Conservation (phyloP, 1,284 basidiomycete genomes). For the Trametes polyzona region DNA sequence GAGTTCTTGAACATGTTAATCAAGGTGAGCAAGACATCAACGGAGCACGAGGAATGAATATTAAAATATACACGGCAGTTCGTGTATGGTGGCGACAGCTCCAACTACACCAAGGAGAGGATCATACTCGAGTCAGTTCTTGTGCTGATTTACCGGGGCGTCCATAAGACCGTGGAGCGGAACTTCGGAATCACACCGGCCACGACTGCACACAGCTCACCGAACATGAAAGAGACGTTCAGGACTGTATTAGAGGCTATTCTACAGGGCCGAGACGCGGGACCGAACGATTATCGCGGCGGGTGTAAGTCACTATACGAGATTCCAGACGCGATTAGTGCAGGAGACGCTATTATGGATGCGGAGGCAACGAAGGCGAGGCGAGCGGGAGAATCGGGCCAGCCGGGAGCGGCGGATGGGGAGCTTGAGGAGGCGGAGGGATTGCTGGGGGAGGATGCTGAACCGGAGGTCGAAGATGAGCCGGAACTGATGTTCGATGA, state of each 20-base stretch:
- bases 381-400: background rate
- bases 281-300: too few species aligned
- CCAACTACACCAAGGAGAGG: slow-evolving; percentile 7
- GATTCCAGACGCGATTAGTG: too few species aligned
- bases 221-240: slow-evolving; percentile 6
- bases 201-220: slow-evolving; percentile 6
- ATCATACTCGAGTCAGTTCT: slow-evolving; percentile 21
- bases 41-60: background rate
- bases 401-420: background rate
- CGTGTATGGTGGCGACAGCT: background rate
- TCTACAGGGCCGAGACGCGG: too few species aligned
- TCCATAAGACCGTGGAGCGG: slow-evolving; percentile 8
- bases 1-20: slow-evolving; percentile 31
- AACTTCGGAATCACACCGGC: slow-evolving; percentile 11
- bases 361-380: too few species aligned
- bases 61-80: slow-evolving; percentile 3
- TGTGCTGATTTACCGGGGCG: slow-evolving; percentile 13
- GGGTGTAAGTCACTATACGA: too few species aligned
- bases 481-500: too few species aligned
- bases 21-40: slow-evolving; percentile 21
- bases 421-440: background rate
- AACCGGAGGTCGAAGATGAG: background rate
- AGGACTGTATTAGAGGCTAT: slow-evolving; percentile 7
- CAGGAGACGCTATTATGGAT: too few species aligned
- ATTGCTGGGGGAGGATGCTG: background rate